phyloP scores from a whole-genome alignment of 2,329 filamentous ascomycete genomes.

The Beauveria pseudobassiana region DNA sequence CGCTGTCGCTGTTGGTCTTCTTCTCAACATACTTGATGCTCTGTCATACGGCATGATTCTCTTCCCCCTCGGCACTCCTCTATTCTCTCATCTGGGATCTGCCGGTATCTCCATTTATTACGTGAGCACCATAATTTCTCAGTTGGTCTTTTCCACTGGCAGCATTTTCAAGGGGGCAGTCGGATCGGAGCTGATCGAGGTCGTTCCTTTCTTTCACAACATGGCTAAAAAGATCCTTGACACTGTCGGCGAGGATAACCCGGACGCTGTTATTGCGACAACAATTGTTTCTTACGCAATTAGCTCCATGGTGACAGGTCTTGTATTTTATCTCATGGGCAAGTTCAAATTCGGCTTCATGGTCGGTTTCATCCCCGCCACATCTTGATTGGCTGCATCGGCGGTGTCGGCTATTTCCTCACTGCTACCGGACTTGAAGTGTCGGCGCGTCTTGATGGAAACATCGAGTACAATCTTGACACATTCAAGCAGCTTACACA shows the following conservation, averaged over 20 bases:
- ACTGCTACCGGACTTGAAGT: conserved; percentile 89
- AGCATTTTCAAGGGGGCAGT: conserved; percentile 88
- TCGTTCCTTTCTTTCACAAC: conserved; percentile 97
- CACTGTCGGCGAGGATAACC: conserved; percentile 69
- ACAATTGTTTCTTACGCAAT: conserved; percentile 87
- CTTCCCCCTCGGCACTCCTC: conserved; percentile 79
- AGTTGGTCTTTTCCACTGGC: conserved; percentile 79
- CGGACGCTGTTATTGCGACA: conserved; percentile 83
- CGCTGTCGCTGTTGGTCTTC: conserved; percentile 77
- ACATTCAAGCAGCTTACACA: conserved; percentile 70
- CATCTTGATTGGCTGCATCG: conserved; percentile 94
- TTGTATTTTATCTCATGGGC: conserved; percentile 89
- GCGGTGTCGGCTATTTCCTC: conserved; percentile 93
- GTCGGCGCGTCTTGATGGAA: conserved; percentile 79
- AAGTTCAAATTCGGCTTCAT: conserved; percentile 81
- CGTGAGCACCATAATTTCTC: conserved; percentile 91
- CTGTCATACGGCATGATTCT: conserved; percentile 95
- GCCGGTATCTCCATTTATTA: conserved; percentile 99
- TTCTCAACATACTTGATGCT: conserved; percentile 90
- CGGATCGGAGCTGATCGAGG: conserved; percentile 96
- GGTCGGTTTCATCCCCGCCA: conserved; percentile 93
- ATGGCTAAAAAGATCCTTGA: conserved; percentile 87
- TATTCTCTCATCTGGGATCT: conserved; percentile 79
- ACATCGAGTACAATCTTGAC: conserved; percentile 69
- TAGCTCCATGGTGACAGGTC: conserved; percentile 83